Evolutionary conservation across 441 rosid genomes (phyloP).

Genomic region (Breynia disticha): DNA sequence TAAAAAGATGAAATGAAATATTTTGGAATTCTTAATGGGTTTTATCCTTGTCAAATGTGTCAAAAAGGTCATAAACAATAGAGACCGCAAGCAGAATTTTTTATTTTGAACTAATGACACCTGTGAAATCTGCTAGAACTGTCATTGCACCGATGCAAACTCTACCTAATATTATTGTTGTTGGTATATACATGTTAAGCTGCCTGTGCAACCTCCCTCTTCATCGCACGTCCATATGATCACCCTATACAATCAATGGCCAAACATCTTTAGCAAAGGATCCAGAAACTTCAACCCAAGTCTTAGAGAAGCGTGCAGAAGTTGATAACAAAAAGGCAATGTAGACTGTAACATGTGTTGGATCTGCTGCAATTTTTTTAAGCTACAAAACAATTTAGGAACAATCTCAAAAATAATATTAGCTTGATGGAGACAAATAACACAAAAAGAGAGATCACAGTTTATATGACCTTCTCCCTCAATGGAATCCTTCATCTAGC

Average conservation of each 20-base stretch:
- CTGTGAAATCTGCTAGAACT: conserved; percentile 83
- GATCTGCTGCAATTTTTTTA: conserved; percentile 82
- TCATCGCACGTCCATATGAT: conserved; percentile 96
- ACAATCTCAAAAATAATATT: too few species aligned
- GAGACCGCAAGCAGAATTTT: conserved; percentile 85
- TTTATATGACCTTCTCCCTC: conserved; percentile 76
- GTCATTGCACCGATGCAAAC: conserved; percentile 74
- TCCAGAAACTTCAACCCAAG: conserved; percentile 95
- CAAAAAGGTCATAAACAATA: conserved; percentile 78
- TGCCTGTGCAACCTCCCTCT: conserved; percentile 76
- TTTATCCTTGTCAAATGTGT: conserved; percentile 91
- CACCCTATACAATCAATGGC: conserved; percentile 39
- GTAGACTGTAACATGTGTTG: conserved; percentile 88
- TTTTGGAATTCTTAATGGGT: too few species aligned
- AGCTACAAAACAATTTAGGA: conserved; percentile 31
- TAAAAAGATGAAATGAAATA: too few species aligned
- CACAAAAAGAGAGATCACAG: conserved; percentile 70
- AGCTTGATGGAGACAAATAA: conserved; percentile 79
- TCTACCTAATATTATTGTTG: conserved; percentile 80
- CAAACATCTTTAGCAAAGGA: conserved; percentile 79
- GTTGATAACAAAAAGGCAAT: conserved; percentile 74
- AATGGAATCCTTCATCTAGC: conserved; percentile 65
- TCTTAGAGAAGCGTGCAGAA: conserved; percentile 82
- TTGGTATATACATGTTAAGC: conserved; percentile 76
- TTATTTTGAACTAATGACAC: conserved; percentile 80